A percentile compares a stretch with the other conserved stretches of the same genome.
Evolutionary conservation across 192 early-diverging fungal genomes (phyloP).

Genomic region (Mortierella antarctica): DNA sequence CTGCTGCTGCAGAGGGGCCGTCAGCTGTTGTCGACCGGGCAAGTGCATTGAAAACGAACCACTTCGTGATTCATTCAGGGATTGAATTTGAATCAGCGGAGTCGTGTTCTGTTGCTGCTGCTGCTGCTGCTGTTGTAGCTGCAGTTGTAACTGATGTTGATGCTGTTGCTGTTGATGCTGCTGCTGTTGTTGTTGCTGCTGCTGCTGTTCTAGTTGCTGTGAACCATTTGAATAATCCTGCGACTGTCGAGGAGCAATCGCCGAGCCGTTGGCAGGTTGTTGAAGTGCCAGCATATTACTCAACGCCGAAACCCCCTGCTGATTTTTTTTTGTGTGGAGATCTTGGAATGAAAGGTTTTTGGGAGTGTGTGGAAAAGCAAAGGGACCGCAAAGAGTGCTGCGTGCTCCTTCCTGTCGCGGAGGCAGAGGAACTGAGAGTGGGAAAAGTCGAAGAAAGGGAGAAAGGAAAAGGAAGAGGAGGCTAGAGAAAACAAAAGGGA

Average conservation of each 20-base stretch:
- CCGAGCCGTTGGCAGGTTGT: constrained; percentile 30
- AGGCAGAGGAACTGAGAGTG: not conserved
- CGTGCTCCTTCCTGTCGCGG: not conserved
- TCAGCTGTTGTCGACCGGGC: constrained; percentile 39
- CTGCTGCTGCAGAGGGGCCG: constrained; percentile 22
- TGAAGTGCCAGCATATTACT: constrained; percentile 43
- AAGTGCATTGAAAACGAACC: constrained; percentile 32
- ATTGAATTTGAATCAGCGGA: constrained; percentile 39
- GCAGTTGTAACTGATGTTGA: not conserved
- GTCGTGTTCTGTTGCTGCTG: constrained; percentile 24
- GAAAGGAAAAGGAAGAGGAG: constrained; percentile 3
- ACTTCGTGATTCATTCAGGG: constrained; percentile 25
- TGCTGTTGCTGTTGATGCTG: constrained; percentile 6
- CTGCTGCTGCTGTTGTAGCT: constrained; percentile 11
- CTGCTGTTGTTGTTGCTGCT: not conserved
- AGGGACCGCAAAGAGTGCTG: not conserved
- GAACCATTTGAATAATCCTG: not conserved
- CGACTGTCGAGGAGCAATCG: constrained; percentile 15
- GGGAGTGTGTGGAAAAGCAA: not conserved
- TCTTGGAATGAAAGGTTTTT: not conserved
- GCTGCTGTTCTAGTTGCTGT: constrained; percentile 6
- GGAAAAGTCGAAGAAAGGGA: not conserved
- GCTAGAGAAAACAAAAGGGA: not conserved
- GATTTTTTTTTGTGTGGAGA: not conserved
- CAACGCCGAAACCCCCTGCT: no score